Conservation (phyloP, 2,329 filamentous ascomycete species). For the Cladosporium sp. region DNA sequence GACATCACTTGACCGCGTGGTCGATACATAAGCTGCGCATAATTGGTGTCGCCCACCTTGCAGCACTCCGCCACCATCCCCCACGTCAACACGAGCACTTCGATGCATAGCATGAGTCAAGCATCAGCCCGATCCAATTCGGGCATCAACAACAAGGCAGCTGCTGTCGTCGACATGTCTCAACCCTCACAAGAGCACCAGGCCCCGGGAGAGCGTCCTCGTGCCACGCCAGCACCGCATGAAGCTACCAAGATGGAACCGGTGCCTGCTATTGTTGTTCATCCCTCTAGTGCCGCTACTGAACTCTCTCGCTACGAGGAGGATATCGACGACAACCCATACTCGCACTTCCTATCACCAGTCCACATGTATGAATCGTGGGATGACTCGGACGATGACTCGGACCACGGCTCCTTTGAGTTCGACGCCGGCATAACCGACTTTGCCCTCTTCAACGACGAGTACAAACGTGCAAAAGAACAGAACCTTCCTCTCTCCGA, state of each 20-base stretch:
- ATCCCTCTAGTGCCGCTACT: slow-evolving; percentile 5
- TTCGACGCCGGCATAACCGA: slow-evolving; percentile 32
- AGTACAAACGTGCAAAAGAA: slow-evolving; percentile 25
- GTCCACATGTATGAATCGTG: slow-evolving; percentile 29
- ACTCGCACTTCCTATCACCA: slow-evolving; percentile 29
- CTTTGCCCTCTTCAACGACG: slow-evolving; percentile 30
- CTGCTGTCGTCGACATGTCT: neutral
- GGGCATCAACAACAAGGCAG: neutral
- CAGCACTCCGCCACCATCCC: slow-evolving; percentile 7
- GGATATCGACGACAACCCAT: slow-evolving; percentile 28
- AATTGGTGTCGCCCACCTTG: neutral
- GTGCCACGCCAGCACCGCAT: neutral
- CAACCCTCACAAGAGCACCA: neutral
- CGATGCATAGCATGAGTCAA: neutral
- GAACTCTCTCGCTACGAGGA: slow-evolving; percentile 18
- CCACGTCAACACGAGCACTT: neutral
- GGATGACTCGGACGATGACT: slow-evolving; percentile 23
- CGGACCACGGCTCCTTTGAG: slow-evolving; percentile 22
- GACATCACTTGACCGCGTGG: neutral
- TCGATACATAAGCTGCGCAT: neutral
- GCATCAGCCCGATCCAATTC: neutral
- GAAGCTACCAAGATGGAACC: slow-evolving; percentile 4
- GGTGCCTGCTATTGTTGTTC: neutral
- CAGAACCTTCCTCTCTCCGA: slow-evolving; percentile 19
- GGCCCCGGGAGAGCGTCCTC: neutral